Base-by-base conservation (phyloP, 441 rosid genomes). In the Manihot esculenta region DNA sequence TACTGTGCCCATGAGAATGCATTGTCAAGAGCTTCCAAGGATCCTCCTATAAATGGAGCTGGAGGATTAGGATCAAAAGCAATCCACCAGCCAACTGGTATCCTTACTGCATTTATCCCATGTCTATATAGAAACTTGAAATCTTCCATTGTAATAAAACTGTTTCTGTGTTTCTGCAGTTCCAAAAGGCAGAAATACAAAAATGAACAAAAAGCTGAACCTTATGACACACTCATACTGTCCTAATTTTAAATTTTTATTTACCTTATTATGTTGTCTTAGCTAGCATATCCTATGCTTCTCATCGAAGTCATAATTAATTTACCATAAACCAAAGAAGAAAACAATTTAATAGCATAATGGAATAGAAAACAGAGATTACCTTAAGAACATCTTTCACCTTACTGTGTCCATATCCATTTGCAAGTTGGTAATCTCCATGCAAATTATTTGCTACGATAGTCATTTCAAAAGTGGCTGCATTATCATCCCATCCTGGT, bases 1-100 rank as follows among this genome's bases (percentile, higher is more conserved):
- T 83, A 88, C 96, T 82, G 83, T 54, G 93, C 90, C 93, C 91
- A 90, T 21, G 82, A 77, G 73, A 90, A 85, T 21, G 93, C 93
- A 66, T 82, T 88, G 68, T 90, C 96, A 47, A 90, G 82, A 76
- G 89, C 90, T 77, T 85, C 88, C 79, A 90, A 77, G 30, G 85
- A 72, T 54, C 93, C 96, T 41, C 86, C 93, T 26, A 88, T 61
- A 64, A 80, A 90, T 42, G 96, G 93, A 38, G 83, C 78, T 12
- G 93, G 93, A 81, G 96, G 96, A 74, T 83, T 69, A 41, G 89
- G 89, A 82, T 90, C 96, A 68, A 66, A 87, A 72, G 89, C 90
- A 81, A 85, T 84, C 96, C 96, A 90, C 96, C 96, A 90, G 71
- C 93, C 93, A 66, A 90, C 86, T 23, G 96, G 96, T 47, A 90